These are phyloP conservation scores for Neurospora tetraspora DNA, from an alignment of 495 filamentous ascomycete species.

Conservation along the genomic window DNA sequence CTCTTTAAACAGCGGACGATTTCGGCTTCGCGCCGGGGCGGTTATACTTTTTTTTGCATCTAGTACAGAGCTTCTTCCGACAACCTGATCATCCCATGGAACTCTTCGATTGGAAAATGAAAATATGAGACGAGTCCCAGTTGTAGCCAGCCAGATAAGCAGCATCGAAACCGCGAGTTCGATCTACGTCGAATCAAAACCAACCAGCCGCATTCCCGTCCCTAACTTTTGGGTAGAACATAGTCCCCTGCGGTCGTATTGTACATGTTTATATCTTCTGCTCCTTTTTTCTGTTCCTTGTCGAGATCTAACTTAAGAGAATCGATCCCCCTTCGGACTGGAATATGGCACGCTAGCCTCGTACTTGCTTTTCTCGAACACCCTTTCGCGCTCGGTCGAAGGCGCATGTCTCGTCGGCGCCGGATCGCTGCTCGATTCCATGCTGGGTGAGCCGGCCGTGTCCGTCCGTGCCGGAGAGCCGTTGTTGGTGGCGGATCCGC, in stretches of 20 bases:
- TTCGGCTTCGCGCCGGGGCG: neutral
- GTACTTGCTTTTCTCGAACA: constrained; percentile 82
- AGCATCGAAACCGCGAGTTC: neutral
- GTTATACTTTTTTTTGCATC: neutral
- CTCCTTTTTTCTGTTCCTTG: neutral
- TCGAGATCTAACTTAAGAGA: constrained; percentile 33
- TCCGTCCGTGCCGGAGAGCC: constrained; percentile 40
- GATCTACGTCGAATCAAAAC: neutral
- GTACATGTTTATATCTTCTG: neutral
- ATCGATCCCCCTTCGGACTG: constrained; percentile 73
- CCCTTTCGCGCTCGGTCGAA: constrained; percentile 55
- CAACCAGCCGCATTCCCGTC: neutral
- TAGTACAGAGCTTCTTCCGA: neutral
- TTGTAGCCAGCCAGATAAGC: neutral
- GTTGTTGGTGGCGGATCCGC: constrained; percentile 19
- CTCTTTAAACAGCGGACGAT: neutral
- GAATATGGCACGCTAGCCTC: constrained; percentile 60
- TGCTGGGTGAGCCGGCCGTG: constrained; percentile 62
- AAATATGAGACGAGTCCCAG: neutral
- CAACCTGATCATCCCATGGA: neutral
- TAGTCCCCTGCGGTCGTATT: neutral
- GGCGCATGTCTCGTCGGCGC: constrained; percentile 79
- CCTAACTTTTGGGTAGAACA: neutral
- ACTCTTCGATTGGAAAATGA: neutral
- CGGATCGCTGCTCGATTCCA: constrained; percentile 70